These are phyloP conservation scores for Senecio squalidus DNA, from an alignment of 140 eudicot species.

Conservation along the genomic window DNA sequence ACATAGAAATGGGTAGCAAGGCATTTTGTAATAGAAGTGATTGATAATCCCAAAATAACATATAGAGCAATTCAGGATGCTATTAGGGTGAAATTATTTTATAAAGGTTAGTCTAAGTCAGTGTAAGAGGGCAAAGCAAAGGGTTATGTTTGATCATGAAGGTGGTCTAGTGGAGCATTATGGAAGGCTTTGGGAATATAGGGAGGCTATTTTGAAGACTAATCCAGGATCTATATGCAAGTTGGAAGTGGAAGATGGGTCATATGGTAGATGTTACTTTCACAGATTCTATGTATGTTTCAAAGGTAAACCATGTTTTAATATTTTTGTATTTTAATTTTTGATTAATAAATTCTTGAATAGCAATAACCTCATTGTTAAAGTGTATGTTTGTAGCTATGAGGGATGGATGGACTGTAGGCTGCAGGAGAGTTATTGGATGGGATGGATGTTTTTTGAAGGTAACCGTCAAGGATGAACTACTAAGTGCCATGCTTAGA, in stretches of 20 bases:
- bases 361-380: too few relatives aligned
- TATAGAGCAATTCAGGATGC: background rate
- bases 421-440: background rate
- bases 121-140: background rate
- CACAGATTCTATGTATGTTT: background rate
- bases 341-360: too few relatives aligned
- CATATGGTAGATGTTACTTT: background rate
- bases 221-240: background rate
- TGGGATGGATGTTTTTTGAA: too few relatives aligned
- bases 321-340: background rate
- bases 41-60: background rate
- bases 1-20: background rate
- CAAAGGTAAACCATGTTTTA: background rate
- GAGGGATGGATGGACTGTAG: background rate
- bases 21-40: background rate
- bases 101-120: background rate
- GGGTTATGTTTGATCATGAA: too few relatives aligned
- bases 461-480: too few relatives aligned
- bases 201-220: background rate
- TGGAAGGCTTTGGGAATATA: background rate
- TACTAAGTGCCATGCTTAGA: too few relatives aligned
- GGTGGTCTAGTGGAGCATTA: background rate
- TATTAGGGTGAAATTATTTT: background rate
- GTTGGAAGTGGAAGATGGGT: background rate
- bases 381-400: background rate